Evolutionary conservation across 305 asterid genomes (phyloP).

Genomic region (Solanum hybrid): DNA sequence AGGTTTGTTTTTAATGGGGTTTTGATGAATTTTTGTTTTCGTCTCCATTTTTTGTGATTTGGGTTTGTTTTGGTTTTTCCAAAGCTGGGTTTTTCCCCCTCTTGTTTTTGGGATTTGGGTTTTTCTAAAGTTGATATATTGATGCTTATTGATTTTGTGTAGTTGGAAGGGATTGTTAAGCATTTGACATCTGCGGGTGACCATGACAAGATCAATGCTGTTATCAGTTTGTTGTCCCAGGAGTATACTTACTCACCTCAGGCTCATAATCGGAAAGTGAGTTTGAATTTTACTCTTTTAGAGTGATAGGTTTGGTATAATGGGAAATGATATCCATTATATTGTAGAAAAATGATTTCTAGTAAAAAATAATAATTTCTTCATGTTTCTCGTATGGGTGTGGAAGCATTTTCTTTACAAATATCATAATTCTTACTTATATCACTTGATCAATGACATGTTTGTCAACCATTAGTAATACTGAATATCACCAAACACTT

Average conservation of each 20-base stretch:
- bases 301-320: background rate
- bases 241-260: conserved; percentile 80
- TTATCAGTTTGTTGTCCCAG: conserved; percentile 64
- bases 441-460: background rate
- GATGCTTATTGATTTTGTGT: conserved; percentile 16
- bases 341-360: background rate
- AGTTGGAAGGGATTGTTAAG: conserved; percentile 97
- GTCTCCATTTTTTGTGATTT: background rate
- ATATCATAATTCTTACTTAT: background rate
- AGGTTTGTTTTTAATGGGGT: conserved; percentile 33
- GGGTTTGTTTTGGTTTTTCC: background rate
- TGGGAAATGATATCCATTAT: background rate
- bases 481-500: background rate
- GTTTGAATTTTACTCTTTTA: conserved; percentile 6
- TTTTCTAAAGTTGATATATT: background rate
- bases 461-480: background rate
- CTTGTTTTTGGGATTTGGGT: background rate
- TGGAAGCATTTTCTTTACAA: background rate
- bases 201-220: conserved; percentile 71
- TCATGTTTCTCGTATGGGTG: background rate
- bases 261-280: conserved; percentile 88
- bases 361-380: background rate
- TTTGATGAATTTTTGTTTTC: background rate
- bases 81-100: background rate
- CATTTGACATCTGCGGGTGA: conserved; percentile 64